Evolutionary conservation across 108 stramenopile genomes (phyloP).

Genomic region (Epithemia pelagica): DNA sequence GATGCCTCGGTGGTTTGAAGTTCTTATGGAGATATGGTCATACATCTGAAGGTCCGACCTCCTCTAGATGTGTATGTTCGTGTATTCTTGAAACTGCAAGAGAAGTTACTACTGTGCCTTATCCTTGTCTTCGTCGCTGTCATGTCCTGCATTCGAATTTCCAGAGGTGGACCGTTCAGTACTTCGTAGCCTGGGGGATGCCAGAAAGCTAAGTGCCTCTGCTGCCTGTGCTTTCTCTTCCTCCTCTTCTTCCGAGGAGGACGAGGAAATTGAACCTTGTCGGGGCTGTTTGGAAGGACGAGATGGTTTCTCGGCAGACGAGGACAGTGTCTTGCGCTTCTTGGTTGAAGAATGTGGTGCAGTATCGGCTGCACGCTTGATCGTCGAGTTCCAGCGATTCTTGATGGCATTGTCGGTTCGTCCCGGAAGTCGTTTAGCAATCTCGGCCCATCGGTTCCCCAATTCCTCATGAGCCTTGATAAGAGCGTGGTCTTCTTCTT

Average conservation of each 20-base stretch:
- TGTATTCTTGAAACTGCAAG: too few relatives aligned
- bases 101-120: too few relatives aligned
- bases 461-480: conserved; percentile 65
- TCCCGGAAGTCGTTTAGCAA: conserved; percentile 89
- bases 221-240: neutral
- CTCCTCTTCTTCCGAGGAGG: neutral
- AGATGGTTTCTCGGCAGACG: neutral
- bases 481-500: conserved; percentile 81
- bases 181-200: neutral
- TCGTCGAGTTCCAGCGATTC: conserved; percentile 92
- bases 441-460: conserved; percentile 96
- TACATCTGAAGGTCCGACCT: too few relatives aligned
- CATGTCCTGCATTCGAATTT: too few relatives aligned
- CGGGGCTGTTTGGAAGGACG: neutral
- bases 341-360: neutral
- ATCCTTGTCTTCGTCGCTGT: too few relatives aligned
- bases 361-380: conserved; percentile 42
- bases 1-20: too few relatives aligned
- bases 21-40: too few relatives aligned
- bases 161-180: too few relatives aligned
- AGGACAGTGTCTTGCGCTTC: neutral
- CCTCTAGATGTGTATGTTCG: too few relatives aligned
- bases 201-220: neutral
- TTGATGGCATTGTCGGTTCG: conserved; percentile 98
- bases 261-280: neutral